Conservation (phyloP, 1,284 basidiomycete genomes). For the Afroboletus lepidellus region DNA sequence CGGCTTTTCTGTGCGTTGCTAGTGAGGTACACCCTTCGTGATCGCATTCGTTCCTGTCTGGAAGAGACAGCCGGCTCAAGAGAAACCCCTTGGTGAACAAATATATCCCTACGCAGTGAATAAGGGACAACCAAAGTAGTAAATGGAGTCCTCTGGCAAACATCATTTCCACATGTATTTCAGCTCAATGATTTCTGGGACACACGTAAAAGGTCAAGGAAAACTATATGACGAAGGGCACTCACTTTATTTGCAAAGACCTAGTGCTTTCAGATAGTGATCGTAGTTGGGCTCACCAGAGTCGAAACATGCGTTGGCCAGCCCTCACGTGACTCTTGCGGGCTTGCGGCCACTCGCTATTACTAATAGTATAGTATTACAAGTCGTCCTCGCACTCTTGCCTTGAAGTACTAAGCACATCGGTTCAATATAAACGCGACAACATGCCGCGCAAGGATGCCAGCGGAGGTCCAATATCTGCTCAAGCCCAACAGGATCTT, state of each 20-base stretch:
- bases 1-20: conserved; percentile 71
- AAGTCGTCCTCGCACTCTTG: neutral
- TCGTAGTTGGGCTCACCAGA: neutral
- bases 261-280: neutral
- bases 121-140: conserved; percentile 57
- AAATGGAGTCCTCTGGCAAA: conserved; percentile 31
- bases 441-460: conserved; percentile 65
- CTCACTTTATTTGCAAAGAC: neutral
- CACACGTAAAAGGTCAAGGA: neutral
- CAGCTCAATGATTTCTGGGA: neutral
- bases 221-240: neutral
- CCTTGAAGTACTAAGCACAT: neutral
- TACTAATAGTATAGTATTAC: too few species aligned
- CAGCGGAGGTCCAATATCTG: conserved; percentile 50
- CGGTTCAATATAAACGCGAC: neutral
- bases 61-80: conserved; percentile 76
- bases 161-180: conserved; percentile 19
- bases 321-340: neutral
- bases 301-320: too few species aligned
- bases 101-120: conserved; percentile 65
- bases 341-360: too few species aligned
- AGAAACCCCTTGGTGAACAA: conserved; percentile 90
- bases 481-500: conserved; percentile 72
- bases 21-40: conserved; percentile 48
- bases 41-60: conserved; percentile 52